Evolutionary conservation across 345 rosid genomes (phyloP).

Genomic region (Linum lewisii): DNA sequence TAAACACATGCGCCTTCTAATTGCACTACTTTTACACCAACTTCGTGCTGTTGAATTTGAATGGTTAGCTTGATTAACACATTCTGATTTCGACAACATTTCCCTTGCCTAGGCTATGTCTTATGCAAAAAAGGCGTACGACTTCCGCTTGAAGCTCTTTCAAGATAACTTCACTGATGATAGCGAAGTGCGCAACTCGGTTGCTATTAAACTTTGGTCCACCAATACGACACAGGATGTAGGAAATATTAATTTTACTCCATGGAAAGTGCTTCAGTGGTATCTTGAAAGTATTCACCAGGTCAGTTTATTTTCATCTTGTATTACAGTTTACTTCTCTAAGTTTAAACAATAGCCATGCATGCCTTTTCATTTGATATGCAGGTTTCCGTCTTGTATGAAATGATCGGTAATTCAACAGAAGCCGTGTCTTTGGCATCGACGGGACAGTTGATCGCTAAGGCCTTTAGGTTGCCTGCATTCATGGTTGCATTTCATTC

Average conservation of each 20-base stretch:
- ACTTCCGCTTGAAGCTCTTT: conserved; percentile 58
- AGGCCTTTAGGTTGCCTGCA: conserved; percentile 40
- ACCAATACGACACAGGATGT: conserved; percentile 33
- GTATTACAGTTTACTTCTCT: background rate
- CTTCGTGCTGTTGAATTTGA: too few species aligned
- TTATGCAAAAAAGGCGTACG: conserved; percentile 71
- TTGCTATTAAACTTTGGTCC: conserved; percentile 52
- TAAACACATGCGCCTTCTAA: too few species aligned
- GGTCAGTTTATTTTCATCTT: conserved; percentile 30
- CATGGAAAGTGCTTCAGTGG: conserved; percentile 79
- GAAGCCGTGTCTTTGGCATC: conserved; percentile 61
- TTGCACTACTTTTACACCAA: background rate
- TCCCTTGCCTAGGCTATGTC: conserved; percentile 54
- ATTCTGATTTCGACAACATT: background rate
- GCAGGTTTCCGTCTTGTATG: conserved; percentile 70
- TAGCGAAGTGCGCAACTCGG: conserved; percentile 36
- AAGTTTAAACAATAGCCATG: background rate
- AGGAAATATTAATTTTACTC: conserved; percentile 55
- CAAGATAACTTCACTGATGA: conserved; percentile 54
- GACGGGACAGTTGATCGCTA: conserved; percentile 76
- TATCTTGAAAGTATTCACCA: conserved; percentile 90
- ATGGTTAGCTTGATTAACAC: too few species aligned
- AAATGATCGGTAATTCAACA: conserved; percentile 65
- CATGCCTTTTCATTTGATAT: conserved; percentile 4
- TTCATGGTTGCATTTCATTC: conserved; percentile 66